Conservation (phyloP, 2,329 filamentous ascomycete genomes). For the Colletotrichum spinosum region DNA sequence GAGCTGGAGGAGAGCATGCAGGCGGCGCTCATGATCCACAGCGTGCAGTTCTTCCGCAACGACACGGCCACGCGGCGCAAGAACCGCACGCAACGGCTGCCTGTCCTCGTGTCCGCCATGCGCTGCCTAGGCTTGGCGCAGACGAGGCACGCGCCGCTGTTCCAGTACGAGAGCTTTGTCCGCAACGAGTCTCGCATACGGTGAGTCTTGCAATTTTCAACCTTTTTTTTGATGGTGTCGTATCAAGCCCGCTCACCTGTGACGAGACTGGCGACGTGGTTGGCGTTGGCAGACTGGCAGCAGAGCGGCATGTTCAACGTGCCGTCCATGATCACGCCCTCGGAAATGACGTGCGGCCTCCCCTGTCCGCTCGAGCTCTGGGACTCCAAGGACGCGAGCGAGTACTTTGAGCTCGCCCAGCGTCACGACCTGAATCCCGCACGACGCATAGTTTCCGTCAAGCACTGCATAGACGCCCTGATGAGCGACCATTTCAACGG, state of each 20-base stretch:
- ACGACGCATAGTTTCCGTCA: slow-evolving; percentile 29
- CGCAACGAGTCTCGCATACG: slow-evolving; percentile 39
- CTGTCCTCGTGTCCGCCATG: slow-evolving; percentile 39
- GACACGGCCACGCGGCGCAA: slow-evolving; percentile 24
- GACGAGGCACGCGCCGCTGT: slow-evolving; percentile 23
- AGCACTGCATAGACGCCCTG: slow-evolving; percentile 37
- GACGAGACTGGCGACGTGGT: slow-evolving; percentile 41
- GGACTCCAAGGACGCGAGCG: slow-evolving; percentile 39
- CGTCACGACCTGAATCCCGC: slow-evolving; percentile 4
- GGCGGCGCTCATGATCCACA: slow-evolving; percentile 41
- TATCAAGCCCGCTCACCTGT: not conserved
- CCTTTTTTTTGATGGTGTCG: no score
- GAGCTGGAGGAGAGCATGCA: slow-evolving; percentile 40
- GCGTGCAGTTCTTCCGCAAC: slow-evolving; percentile 40
- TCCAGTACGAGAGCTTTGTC: slow-evolving; percentile 38
- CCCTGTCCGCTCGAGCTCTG: slow-evolving; percentile 42
- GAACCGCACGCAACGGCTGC: slow-evolving; percentile 36
- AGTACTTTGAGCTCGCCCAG: slow-evolving; percentile 35
- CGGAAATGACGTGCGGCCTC: slow-evolving; percentile 42
- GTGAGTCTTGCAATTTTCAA: slow-evolving; percentile 20
- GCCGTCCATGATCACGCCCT: slow-evolving; percentile 39
- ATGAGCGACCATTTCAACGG: slow-evolving; percentile 39
- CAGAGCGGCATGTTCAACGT: slow-evolving; percentile 42
- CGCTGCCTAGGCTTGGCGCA: slow-evolving; percentile 35
- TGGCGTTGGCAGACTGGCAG: slow-evolving; percentile 43